Conservation (phyloP, 2,329 filamentous ascomycete genomes). For the Tolypocladium amazonense region DNA sequence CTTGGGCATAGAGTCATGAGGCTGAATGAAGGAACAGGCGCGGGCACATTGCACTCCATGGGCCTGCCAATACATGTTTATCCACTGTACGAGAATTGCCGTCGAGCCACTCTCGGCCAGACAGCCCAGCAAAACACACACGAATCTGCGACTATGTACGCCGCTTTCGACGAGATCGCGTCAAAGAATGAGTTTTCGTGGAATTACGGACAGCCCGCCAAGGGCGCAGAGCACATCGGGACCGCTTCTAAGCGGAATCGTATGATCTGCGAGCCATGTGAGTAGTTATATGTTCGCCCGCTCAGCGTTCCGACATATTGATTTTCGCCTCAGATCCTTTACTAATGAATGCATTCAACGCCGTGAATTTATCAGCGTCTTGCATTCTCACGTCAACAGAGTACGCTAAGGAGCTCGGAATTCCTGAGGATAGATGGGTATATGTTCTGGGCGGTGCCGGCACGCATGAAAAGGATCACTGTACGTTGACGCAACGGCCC, state of each 20-base stretch:
- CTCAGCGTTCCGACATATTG: neutral
- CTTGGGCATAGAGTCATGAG: too few species aligned
- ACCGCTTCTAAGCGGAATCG: conserved; percentile 46
- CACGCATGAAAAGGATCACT: conserved; percentile 44
- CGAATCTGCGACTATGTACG: conserved; percentile 51
- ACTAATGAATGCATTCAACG: conserved; percentile 64
- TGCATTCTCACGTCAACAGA: conserved; percentile 48
- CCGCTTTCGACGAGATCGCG: conserved; percentile 47
- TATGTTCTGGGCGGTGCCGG: conserved; percentile 55
- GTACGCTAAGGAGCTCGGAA: conserved; percentile 40
- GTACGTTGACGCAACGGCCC: conserved; percentile 14
- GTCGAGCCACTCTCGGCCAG: conserved; percentile 45
- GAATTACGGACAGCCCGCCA: conserved; percentile 37
- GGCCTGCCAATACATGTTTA: conserved; percentile 58
- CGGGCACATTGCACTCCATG: conserved; percentile 45
- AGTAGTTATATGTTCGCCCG: conserved; percentile 8
- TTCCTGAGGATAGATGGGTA: conserved; percentile 48
- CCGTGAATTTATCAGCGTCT: conserved; percentile 52
- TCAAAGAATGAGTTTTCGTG: conserved; percentile 43
- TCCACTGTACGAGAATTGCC: conserved; percentile 55
- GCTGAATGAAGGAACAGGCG: conserved; percentile 25
- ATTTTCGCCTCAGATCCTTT: conserved; percentile 43
- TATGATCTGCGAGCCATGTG: conserved; percentile 60
- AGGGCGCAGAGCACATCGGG: conserved; percentile 39
- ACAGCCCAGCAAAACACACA: conserved; percentile 41